A percentile compares a stretch with the other conserved stretches of the same genome.
Evolutionary conservation across 2,329 filamentous ascomycete genomes (phyloP).

Genomic region (Blastomyces parvus): DNA sequence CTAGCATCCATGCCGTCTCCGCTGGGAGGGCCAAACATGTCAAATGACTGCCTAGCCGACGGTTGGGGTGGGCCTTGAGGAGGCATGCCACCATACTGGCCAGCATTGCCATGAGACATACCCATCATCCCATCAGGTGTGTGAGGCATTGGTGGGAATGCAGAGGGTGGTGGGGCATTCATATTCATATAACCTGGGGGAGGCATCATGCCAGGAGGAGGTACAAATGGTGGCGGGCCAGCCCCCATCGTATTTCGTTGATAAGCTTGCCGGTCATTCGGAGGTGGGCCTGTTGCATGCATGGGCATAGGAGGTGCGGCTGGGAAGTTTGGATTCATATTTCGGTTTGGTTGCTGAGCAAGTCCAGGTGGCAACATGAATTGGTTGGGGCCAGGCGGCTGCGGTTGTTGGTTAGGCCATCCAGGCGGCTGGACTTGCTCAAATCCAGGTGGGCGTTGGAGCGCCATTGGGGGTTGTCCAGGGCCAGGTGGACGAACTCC

Average conservation of each 20-base stretch:
- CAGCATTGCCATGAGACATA: constrained; percentile 26
- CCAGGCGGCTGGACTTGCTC: constrained; percentile 35
- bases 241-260: constrained; percentile 26
- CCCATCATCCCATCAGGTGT: constrained; percentile 32
- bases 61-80: constrained; percentile 30
- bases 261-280: constrained; percentile 30
- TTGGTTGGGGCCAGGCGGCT: constrained; percentile 26
- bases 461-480: constrained; percentile 29
- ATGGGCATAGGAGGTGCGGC: constrained; percentile 29
- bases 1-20: constrained; percentile 15
- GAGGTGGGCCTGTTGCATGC: constrained; percentile 26
- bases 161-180: constrained; percentile 29
- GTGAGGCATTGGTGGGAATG: constrained; percentile 33
- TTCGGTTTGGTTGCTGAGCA: constrained; percentile 26
- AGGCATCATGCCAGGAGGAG: constrained; percentile 38
- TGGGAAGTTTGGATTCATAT: constrained; percentile 31
- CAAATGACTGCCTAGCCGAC: constrained; percentile 34
- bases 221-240: constrained; percentile 24
- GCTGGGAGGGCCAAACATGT: constrained; percentile 35
- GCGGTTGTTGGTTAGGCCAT: constrained; percentile 29
- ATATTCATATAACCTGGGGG: constrained; percentile 36
- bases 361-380: constrained; percentile 34
- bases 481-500: constrained; percentile 25
- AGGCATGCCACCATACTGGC: constrained; percentile 29
- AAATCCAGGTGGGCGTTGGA: constrained; percentile 38